phyloP scores from a whole-genome alignment of 805 yeast species.

The Candida insectorum region DNA sequence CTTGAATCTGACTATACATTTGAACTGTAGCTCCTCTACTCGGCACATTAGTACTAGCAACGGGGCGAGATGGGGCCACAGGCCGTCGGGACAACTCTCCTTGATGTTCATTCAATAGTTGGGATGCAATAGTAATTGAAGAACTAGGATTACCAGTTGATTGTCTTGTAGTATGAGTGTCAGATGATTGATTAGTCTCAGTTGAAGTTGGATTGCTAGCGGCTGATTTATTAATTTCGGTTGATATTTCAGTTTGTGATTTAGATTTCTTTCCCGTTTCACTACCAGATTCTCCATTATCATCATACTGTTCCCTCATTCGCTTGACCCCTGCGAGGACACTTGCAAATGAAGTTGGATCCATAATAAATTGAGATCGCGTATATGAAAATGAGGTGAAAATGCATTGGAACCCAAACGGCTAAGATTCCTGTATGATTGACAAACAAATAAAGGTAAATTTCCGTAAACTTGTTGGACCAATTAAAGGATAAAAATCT shows the following conservation, averaged over 20 bases:
- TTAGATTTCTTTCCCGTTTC: not conserved
- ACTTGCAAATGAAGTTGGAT: conserved; percentile 66
- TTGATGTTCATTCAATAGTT: no score
- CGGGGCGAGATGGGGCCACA: not conserved
- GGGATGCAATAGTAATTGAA: no score
- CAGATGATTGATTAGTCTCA: not conserved
- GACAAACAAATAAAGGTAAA: no score
- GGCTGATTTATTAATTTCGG: not conserved
- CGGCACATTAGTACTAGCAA: not conserved
- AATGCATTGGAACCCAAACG: no score
- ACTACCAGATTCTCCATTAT: not conserved
- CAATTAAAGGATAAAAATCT: no score
- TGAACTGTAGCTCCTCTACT: conserved; percentile 6
- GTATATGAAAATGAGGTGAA: no score
- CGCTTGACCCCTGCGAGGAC: conserved; percentile 67
- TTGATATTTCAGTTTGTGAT: not conserved
- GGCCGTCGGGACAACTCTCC: not conserved
- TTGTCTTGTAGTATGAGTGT: no score
- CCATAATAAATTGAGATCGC: no score
- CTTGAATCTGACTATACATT: conserved; percentile 36
- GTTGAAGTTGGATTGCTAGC: not conserved
- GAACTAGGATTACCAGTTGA: not conserved
- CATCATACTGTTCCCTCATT: conserved; percentile 46
- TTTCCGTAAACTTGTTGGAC: no score
- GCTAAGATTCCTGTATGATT: no score